Percentiles rank a stretch among this genome's conserved stretches.
Conservation (phyloP, 2,329 filamentous ascomycete genomes). For the Cyclaneusma minus region DNA sequence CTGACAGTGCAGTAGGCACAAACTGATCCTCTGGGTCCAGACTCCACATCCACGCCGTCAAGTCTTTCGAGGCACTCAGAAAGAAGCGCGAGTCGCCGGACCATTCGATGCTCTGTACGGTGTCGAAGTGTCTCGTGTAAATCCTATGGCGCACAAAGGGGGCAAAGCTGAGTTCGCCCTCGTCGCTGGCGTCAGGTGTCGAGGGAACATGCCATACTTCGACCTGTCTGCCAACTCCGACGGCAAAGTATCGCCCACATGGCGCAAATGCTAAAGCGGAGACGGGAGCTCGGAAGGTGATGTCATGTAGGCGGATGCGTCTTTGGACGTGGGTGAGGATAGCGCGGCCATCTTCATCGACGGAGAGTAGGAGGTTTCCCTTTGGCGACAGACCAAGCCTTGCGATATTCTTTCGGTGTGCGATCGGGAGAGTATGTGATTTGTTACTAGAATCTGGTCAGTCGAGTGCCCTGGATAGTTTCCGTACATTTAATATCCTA, state of each 20-base stretch:
- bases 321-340: constrained; percentile 85
- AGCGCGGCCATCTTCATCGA: constrained; percentile 88
- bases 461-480: neutral
- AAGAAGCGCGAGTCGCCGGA: constrained; percentile 94
- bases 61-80: constrained; percentile 76
- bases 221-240: constrained; percentile 70
- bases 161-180: constrained; percentile 83
- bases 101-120: constrained; percentile 79
- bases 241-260: constrained; percentile 79
- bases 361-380: constrained; percentile 80
- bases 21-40: constrained; percentile 77
- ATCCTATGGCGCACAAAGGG: constrained; percentile 82
- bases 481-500: constrained; percentile 37
- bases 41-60: constrained; percentile 93
- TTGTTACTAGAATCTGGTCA: constrained; percentile 49
- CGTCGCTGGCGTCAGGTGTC: constrained; percentile 62
- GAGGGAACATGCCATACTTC: constrained; percentile 96
- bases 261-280: constrained; percentile 82
- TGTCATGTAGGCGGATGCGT: constrained; percentile 79
- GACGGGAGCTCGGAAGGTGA: constrained; percentile 78
- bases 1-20: constrained; percentile 73
- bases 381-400: constrained; percentile 76
- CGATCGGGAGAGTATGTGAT: constrained; percentile 73
- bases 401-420: constrained; percentile 86
- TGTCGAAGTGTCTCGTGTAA: constrained; percentile 79